Base-by-base conservation (phyloP, 257 asterid species). In the Phtheirospermum japonicum region DNA sequence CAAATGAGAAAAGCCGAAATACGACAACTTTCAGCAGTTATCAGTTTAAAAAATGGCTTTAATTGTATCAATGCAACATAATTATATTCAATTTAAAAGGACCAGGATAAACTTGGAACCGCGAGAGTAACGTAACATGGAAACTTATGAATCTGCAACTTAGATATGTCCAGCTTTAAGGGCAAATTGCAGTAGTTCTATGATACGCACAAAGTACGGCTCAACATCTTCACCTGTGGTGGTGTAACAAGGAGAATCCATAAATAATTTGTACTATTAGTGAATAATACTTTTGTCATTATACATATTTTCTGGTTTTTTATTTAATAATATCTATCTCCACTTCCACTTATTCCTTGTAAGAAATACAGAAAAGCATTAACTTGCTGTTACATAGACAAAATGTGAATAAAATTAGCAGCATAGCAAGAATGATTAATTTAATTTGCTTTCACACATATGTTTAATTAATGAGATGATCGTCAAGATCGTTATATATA, bases 141-240 rank as follows among this genome's bases (percentile, higher is more conserved):
- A 92, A 83, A 80, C 99, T 86, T 64, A 79, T 71, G 71, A 85
- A 71, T 89, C 96, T 42, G 86, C 86, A 72, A 74, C 68, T 70
- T 64, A 71, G 75, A 92, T 80, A 71, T 82, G 95, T 53, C 99
- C 96, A 63, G 83, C 86, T 78, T 71, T 83, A 67, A 76, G 87
- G 48, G 88, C 82, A 51, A 88, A 81, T 64, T 83, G 85, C 68
- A 92, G 75, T 76, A 92, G 81, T 73, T 92, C 95, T 57, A 86
- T 51, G 49, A 89, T 77, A 16, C 94, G 94, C 49, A 73, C 66
- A 49, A 78, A 39, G 64, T 19, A 8, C 5, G 89, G 86, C 66
- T 82, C 80, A 63, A 83, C 67, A 67, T 75, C 78, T 51, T 69
- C 73, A 74, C 90, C 99, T 92, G 93, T 72, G 71, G 57, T 26